Percentiles rank a stretch among this genome's conserved stretches.
phyloP scores from a whole-genome alignment of 164 flowering plant species.

The Magnolia sinica region DNA sequence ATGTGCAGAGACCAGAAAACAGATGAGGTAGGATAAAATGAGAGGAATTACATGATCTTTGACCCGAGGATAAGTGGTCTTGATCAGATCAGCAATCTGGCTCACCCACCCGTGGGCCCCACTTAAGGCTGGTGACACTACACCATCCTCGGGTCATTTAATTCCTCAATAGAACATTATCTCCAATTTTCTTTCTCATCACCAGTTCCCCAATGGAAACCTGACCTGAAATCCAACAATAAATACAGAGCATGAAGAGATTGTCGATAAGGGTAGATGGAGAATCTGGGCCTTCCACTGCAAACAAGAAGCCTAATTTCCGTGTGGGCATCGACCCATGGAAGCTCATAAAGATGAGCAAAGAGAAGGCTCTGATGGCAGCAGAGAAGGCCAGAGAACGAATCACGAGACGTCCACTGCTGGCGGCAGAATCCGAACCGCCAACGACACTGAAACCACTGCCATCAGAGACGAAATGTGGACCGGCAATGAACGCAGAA shows the following conservation, averaged over 20 bases:
- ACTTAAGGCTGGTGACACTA: background rate
- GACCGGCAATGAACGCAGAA: constrained; percentile 42
- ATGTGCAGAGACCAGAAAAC: constrained; percentile 36
- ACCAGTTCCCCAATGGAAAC: background rate
- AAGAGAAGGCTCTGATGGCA: constrained; percentile 70
- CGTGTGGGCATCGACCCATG: constrained; percentile 85
- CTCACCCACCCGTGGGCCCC: background rate
- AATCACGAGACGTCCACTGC: constrained; percentile 41
- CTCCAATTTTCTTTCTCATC: background rate
- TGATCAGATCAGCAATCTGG: background rate
- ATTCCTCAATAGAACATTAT: background rate
- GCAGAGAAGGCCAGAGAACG: constrained; percentile 80
- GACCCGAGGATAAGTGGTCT: background rate
- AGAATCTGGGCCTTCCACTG: constrained; percentile 29
- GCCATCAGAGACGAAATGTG: constrained; percentile 74
- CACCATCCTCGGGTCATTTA: background rate
- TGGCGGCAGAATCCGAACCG: background rate
- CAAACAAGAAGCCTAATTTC: constrained; percentile 55
- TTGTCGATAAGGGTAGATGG: constrained; percentile 71
- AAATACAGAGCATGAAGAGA: constrained; percentile 39
- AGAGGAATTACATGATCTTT: background rate
- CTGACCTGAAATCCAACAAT: constrained; percentile 4
- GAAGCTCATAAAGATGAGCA: constrained; percentile 80
- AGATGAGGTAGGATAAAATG: constrained; percentile 38
- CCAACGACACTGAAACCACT: constrained; percentile 49